Base-by-base conservation (phyloP, 1,284 basidiomycete genomes). In the Ceratobasidium sp. region DNA sequence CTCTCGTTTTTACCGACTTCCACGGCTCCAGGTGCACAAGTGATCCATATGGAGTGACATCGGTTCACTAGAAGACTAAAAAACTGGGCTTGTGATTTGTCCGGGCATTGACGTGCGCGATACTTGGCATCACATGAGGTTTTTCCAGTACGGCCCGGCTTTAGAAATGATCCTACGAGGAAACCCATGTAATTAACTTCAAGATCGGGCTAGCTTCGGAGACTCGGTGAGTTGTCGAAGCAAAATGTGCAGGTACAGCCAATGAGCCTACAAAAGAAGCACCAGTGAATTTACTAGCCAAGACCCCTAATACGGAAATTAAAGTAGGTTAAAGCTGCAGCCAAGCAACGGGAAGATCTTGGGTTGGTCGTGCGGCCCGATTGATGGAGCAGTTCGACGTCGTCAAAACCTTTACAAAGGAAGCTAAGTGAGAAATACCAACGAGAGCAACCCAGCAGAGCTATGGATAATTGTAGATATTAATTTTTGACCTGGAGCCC, bases 171-270 rank as follows among this genome's bases (percentile, higher is more conserved):
- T 23, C 57, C 35, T 3, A 30, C n/a, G 13, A 41, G n/a, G 50
- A 54, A 69, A 69, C 8, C 52, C 43, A 21, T 46, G 64, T 69
- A 43, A 44, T 55, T 69, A 69, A 69, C 64, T 50, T 69, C 64
- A 52, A 52, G 57, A 69, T 55, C 64, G 64, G 64, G 44, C 41
- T 18, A 69, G 64, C 21, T 54, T 69, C 64, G 63, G 63, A 50
- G 32, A 66, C 63, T 66, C 63, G 63, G 64, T 23, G 52, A 69
- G 38, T 69, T 57, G 52, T 69, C 64, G 64, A 69, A 57, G 47
- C 64, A 6, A 32, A 28, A 38, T 14, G 35, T 14, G 7, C n/a
- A 44, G 18, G n/a, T 16, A 43, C n/a, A 44, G 26, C n/a, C 21
- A 44, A 23, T 43, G 35, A 26, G 41, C 41, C 41, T 38, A 28